Base-by-base conservation (phyloP, 768 basidiomycete species). In the Boletus tylopilopsis region DNA sequence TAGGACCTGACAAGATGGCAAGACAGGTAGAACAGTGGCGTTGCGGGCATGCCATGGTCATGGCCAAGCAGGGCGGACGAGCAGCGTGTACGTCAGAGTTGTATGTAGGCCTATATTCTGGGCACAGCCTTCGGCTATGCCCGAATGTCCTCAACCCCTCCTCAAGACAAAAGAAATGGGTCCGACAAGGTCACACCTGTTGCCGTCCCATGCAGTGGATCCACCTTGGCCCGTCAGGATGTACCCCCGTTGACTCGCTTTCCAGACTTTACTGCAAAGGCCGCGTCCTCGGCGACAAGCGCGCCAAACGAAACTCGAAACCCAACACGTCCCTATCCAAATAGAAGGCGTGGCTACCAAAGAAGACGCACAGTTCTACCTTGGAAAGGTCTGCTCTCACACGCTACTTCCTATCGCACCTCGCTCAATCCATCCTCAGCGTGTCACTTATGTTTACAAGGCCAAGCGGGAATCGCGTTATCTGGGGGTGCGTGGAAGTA, bases 401-500 rank as follows among this genome's bases (percentile, higher is more conserved):
- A 43, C 6, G 23, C 16, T 6, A 42, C 1, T 35, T 30, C 16
- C 18, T 33, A 16, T 37, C 16, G 3, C n/a, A 32, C 16, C 6
- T 8, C 12, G 47, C 18, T n/a, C 36, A 6, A 51, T 22, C 34
- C 21, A 13, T 21, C 6, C 12, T 38, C 61, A 96, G 94, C 90
- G 95, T 62, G 81, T 99, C 56, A 96, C 96, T 51, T 99, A 87
- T 73, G 94, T 99, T 60, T 99, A 99, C 85, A 89, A 87, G 69
- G 95, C 94, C 53, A 94, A 96, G 80, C 80, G 84, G 71, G 90
- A 92, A 73, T 66, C 90, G 96, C 60, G 92, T 98, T 56, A 97
- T 98, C 78, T 98, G 94, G 94, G 96, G 94, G 90, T 91, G 62
- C 66, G 85, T 35, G n/a, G n/a, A n/a, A n/a, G n/a, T n/a, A n/a